Evolutionary conservation across 495 filamentous ascomycete species (phyloP).

Genomic region (Beverwykella pulmonaria): DNA sequence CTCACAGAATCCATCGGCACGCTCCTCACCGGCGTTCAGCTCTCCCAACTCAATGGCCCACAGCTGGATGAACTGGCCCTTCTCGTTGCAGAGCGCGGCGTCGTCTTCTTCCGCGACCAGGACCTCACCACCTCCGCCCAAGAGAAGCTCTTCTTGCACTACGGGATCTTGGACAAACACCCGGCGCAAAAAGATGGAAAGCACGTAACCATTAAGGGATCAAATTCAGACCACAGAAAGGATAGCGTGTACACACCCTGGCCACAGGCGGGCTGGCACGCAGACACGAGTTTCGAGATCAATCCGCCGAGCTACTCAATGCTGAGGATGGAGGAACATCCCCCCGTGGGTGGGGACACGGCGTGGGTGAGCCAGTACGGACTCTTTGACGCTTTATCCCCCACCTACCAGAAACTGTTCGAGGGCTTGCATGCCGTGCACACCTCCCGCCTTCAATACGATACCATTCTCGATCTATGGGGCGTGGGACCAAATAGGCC

Average conservation of each 20-base stretch:
- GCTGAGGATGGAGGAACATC: constrained; percentile 59
- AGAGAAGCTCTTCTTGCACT: constrained; percentile 57
- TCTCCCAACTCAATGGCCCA: constrained; percentile 16
- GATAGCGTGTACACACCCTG: constrained; percentile 21
- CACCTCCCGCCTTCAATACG: constrained; percentile 49
- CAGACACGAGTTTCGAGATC: constrained; percentile 21
- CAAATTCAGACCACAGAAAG: background rate
- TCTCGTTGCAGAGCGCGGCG: constrained; percentile 28
- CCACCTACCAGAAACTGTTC: constrained; percentile 52
- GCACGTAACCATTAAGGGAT: constrained; percentile 20
- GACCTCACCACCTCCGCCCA: constrained; percentile 53
- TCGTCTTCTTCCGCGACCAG: constrained; percentile 35
- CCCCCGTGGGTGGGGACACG: constrained; percentile 57
- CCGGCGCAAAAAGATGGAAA: constrained; percentile 51
- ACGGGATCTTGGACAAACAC: constrained; percentile 54
- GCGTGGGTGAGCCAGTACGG: constrained; percentile 48
- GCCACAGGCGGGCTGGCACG: constrained; percentile 17
- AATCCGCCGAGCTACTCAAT: constrained; percentile 54
- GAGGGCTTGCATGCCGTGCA: constrained; percentile 52
- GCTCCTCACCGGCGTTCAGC: constrained; percentile 21
- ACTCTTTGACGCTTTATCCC: constrained; percentile 55
- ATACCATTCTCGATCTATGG: constrained; percentile 53
- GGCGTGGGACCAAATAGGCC: constrained; percentile 53
- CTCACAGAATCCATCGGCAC: constrained; percentile 53
- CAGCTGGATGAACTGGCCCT: constrained; percentile 31